phyloP scores from a whole-genome alignment of 495 filamentous ascomycete genomes.

The Barbatosphaeria neglecta region DNA sequence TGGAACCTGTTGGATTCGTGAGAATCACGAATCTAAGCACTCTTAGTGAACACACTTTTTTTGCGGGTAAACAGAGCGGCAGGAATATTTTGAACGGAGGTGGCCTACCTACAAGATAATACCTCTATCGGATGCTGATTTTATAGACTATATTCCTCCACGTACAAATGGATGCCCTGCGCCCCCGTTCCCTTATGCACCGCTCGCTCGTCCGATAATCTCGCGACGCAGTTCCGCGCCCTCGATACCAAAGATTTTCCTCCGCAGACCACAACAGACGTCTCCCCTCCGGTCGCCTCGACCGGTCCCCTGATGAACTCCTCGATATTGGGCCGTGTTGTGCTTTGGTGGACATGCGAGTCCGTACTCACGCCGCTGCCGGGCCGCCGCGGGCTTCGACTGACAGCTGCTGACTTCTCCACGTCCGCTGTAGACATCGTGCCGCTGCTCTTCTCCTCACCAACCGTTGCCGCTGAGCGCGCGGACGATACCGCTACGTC shows the following conservation, averaged over 20 bases:
- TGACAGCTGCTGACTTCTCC: constrained; percentile 8
- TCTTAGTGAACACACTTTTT: no score
- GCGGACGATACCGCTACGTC: constrained; percentile 6
- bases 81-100: no score
- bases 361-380: constrained; percentile 19
- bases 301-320: constrained; percentile 39
- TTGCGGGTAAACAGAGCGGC: no score
- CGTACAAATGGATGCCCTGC: constrained; percentile 51
- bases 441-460: constrained; percentile 12
- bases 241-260: constrained; percentile 52
- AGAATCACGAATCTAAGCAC: no score
- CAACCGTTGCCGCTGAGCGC: constrained; percentile 5
- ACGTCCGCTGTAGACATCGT: constrained; percentile 7
- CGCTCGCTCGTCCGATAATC: constrained; percentile 70
- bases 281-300: constrained; percentile 71
- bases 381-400: constrained; percentile 9
- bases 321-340: constrained; percentile 28
- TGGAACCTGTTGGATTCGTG: no score
- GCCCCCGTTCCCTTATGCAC: constrained; percentile 87
- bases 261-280: constrained; percentile 73
- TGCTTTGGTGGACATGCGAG: constrained; percentile 27
- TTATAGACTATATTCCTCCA: constrained; percentile 38
- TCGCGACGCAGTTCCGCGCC: constrained; percentile 55
- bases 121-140: no score
- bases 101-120: no score